These are phyloP conservation scores for Annulohypoxylon moriforme DNA, from an alignment of 495 filamentous ascomycete genomes.

Conservation along the genomic window DNA sequence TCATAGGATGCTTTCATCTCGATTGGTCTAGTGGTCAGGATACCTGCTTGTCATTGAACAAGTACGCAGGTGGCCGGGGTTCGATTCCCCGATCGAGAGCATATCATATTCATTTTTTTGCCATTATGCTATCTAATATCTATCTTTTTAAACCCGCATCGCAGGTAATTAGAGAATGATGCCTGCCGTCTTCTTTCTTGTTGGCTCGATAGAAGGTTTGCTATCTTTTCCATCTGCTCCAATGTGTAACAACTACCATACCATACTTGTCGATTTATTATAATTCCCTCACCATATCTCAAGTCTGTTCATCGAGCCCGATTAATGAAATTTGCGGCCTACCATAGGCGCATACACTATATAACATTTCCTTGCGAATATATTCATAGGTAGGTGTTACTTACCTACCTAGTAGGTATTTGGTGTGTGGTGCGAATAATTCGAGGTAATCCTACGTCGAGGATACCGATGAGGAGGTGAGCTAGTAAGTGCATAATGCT, in stretches of 20 bases:
- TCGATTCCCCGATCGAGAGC: conserved; percentile 57
- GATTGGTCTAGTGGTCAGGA: conserved; percentile 49
- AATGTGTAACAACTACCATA: too few species aligned
- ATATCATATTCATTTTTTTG: conserved; percentile 17
- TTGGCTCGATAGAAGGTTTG: neutral
- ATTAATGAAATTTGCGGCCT: too few species aligned
- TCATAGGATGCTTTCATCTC: conserved; percentile 20
- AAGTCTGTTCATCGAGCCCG: too few species aligned
- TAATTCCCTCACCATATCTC: too few species aligned
- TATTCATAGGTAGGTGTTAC: too few species aligned
- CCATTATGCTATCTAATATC: neutral
- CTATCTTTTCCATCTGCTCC: too few species aligned
- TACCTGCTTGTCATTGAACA: conserved; percentile 45
- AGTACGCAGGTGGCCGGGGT: conserved; percentile 55
- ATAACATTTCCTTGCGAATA: too few species aligned
- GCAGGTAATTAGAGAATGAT: neutral
- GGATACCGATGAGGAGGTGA: neutral
- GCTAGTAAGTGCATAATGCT: neutral
- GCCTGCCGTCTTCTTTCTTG: neutral
- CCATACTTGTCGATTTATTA: too few species aligned
- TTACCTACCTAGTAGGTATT: too few species aligned
- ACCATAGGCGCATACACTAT: too few species aligned
- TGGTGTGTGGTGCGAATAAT: neutral
- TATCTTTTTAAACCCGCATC: neutral
- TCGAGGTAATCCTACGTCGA: neutral